Evolutionary conservation across 2,329 filamentous ascomycete species (phyloP), one percentile per base, ranked within the genome.

Genomic region (Pseudocercospora pini-densiflorae): DNA sequence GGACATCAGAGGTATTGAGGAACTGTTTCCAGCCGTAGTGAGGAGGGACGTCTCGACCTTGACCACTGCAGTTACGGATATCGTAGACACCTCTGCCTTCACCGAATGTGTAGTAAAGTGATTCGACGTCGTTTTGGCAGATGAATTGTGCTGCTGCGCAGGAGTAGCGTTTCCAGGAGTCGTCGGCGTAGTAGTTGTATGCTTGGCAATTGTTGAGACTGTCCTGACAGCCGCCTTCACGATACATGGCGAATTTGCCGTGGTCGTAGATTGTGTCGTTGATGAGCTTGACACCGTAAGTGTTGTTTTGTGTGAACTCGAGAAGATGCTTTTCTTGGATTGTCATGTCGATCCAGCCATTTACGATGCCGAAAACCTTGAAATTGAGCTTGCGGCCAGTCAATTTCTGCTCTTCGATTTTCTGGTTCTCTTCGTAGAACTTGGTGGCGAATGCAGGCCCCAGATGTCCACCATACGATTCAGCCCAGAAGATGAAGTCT

Each of bases 361-460:
- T 63, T 3, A 63, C 61, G 16, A 63, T 53, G n/a, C 61, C 61
- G 53, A 63, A 63, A 4, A 54, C 12, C 19, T 63, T 63, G 61
- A 63, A 63, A 19, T 63, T 63, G 9, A 63, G 53, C 23, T 63
- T 58, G 7, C 61, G 31, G 3, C 61, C 53, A 45, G 61, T 63
- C 7, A 27, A 21, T 23, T 49, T 63, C n/a, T 45, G 49, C n/a
- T 79, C 79, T 55, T 75, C 74, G 63, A 88, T 87, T n/a, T 76
- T 77, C 9, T 81, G 79, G 67, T 89, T 89, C 71, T 88, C 83
- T n/a, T 81, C 74, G 65, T 87, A 78, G 70, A 89, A 85, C 70
- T 86, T 85, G 10, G 80, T 77, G 9, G 83, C 81, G 65, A 87
- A 87, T 31, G 82, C 83, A 1, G 87, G 86, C 0, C 85, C 87